Conservation (phyloP, 2,329 filamentous ascomycete genomes). For the Fusarium veterinarium region DNA sequence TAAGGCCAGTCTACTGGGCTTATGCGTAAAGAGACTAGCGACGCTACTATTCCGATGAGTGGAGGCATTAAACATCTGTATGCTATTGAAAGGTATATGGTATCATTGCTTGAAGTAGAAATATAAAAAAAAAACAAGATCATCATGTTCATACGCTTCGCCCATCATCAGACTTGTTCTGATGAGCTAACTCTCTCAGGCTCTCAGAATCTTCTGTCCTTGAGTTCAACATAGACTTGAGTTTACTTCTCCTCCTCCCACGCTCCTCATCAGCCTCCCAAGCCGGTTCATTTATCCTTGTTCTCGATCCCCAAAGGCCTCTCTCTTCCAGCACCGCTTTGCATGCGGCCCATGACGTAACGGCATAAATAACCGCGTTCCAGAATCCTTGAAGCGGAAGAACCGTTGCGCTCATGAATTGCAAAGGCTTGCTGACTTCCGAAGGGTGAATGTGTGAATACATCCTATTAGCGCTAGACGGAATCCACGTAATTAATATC, state of each 20-base stretch:
- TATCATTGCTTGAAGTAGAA: background rate
- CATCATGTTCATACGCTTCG: background rate
- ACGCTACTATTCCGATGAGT: fast-evolving
- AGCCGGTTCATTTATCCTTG: background rate
- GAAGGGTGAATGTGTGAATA: background rate
- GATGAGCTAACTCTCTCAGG: background rate
- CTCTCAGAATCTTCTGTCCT: background rate
- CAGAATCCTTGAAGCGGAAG: constrained; percentile 2
- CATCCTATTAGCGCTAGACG: background rate
- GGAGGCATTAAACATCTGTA: fast-evolving
- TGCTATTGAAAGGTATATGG: too few relatives aligned
- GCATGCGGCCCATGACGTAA: background rate
- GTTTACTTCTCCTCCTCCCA: background rate
- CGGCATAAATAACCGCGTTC: background rate
- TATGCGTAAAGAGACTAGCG: fast-evolving
- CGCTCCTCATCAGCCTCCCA: background rate
- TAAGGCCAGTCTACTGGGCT: background rate
- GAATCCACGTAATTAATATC: background rate
- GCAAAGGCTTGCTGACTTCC: background rate
- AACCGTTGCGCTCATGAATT: background rate
- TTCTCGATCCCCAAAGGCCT: background rate
- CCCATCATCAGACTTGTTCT: background rate
- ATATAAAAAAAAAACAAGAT: fast-evolving
- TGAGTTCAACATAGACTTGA: background rate
- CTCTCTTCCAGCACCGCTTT: constrained; percentile 1